Percentiles rank a stretch among this genome's conserved stretches.
These are phyloP conservation scores for Diaporthe ilicicola DNA, from an alignment of 2,329 filamentous ascomycete genomes.

Conservation along the genomic window DNA sequence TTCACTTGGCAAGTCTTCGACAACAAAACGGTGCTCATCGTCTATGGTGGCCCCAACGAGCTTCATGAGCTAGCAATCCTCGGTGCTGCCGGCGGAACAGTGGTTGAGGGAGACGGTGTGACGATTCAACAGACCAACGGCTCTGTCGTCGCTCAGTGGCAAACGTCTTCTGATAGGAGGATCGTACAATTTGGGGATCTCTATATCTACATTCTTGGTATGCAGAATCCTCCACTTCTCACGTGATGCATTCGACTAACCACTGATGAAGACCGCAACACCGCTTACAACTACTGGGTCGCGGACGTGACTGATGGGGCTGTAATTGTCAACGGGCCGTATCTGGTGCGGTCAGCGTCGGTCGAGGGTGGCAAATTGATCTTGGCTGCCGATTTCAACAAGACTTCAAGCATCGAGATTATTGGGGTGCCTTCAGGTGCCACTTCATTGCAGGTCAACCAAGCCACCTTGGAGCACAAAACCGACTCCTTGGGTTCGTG, in stretches of 20 bases:
- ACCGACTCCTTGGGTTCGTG: constrained; percentile 61
- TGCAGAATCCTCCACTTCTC: not conserved
- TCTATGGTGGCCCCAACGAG: constrained; percentile 71
- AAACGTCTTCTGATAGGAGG: constrained; percentile 40
- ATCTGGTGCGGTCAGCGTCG: constrained; percentile 69
- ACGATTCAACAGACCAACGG: constrained; percentile 35
- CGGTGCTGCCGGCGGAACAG: not conserved
- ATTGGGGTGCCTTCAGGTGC: constrained; percentile 66
- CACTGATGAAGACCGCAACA: constrained; percentile 50
- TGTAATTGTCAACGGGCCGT: constrained; percentile 68
- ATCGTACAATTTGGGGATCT: constrained; percentile 48
- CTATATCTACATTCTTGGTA: constrained; percentile 57
- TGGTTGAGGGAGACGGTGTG: constrained; percentile 38
- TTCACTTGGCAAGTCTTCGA: constrained; percentile 74
- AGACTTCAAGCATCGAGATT: constrained; percentile 72
- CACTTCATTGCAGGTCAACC: constrained; percentile 54
- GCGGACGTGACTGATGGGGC: constrained; percentile 53
- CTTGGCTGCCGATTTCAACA: constrained; percentile 76
- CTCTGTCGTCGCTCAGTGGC: constrained; percentile 43
- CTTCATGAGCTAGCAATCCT: constrained; percentile 68
- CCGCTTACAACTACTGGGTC: constrained; percentile 76
- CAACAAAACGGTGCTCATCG: constrained; percentile 65
- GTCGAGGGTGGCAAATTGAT: constrained; percentile 64
- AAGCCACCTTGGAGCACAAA: constrained; percentile 41
- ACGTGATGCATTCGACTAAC: not conserved